These are phyloP conservation scores for Fusarium musae DNA, from an alignment of 2,329 filamentous ascomycete genomes.

Conservation along the genomic window DNA sequence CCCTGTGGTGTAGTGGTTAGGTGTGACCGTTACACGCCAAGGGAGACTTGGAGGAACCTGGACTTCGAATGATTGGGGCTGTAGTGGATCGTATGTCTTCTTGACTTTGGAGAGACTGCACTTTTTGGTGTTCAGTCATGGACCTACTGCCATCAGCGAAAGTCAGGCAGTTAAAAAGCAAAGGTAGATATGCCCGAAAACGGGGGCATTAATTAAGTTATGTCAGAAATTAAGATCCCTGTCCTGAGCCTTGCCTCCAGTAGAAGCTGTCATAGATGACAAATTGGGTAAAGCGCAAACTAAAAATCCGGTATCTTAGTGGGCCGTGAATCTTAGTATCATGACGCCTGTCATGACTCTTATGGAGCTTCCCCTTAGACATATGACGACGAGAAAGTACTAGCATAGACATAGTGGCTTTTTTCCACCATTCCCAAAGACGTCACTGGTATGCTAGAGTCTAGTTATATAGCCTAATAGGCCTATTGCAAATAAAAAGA, in stretches of 20 bases:
- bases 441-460: background rate
- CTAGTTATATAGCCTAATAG: background rate
- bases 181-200: background rate
- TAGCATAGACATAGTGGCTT: background rate
- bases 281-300: background rate
- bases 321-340: background rate
- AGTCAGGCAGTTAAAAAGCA: background rate
- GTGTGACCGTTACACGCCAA: too few relatives aligned
- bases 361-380: background rate
- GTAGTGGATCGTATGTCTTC: background rate
- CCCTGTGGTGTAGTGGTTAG: too few relatives aligned
- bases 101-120: background rate
- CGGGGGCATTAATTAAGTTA: background rate
- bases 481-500: background rate
- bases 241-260: background rate
- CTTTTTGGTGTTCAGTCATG: background rate
- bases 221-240: background rate
- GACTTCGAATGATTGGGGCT: background rate
- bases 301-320: background rate
- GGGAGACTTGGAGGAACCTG: background rate
- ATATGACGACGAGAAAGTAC: background rate
- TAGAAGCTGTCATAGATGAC: background rate
- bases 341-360: background rate
- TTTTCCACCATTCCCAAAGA: background rate
- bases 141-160: fast-evolving